Evolutionary conservation across 2,329 filamentous ascomycete genomes (phyloP).

Genomic region (Fusarium xylarioides): DNA sequence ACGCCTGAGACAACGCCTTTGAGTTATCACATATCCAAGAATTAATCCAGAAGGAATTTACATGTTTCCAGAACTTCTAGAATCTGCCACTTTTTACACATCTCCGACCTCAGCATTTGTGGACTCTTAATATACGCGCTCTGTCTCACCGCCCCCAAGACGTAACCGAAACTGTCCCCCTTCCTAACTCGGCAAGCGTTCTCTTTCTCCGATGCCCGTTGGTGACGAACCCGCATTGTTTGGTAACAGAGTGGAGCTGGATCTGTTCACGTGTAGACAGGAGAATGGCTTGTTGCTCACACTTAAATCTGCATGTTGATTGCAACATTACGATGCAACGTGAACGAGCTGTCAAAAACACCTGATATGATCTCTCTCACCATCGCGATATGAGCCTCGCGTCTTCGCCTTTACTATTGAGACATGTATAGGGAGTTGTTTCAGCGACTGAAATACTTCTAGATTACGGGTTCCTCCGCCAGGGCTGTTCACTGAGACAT

Average conservation of each 20-base stretch:
- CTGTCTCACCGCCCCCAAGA: not conserved
- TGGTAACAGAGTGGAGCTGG: not conserved
- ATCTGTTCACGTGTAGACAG: not conserved
- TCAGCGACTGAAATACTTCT: not conserved
- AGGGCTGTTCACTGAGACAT: slow-evolving; percentile 6
- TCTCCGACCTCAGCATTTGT: not conserved
- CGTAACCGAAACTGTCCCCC: not conserved
- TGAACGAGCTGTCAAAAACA: not conserved
- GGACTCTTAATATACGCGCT: too few species aligned
- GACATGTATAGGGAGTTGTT: not conserved
- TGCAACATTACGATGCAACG: not conserved
- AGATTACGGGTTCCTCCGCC: not conserved
- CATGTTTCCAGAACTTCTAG: slow-evolving; percentile 1
- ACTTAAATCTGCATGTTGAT: slow-evolving; percentile 1
- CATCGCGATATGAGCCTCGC: accelerated
- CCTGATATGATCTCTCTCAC: not conserved
- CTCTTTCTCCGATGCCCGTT: not conserved
- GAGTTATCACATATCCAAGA: not conserved
- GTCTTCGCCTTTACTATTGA: not conserved
- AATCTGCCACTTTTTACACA: not conserved
- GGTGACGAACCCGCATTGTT: not conserved
- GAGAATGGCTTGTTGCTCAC: not conserved
- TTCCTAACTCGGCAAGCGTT: not conserved
- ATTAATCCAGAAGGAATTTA: not conserved
- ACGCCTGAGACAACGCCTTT: not conserved